A percentile compares a stretch with the other conserved stretches of the same genome.
Conservation (phyloP, 1,284 basidiomycete genomes). For the Ustilago hordei region DNA sequence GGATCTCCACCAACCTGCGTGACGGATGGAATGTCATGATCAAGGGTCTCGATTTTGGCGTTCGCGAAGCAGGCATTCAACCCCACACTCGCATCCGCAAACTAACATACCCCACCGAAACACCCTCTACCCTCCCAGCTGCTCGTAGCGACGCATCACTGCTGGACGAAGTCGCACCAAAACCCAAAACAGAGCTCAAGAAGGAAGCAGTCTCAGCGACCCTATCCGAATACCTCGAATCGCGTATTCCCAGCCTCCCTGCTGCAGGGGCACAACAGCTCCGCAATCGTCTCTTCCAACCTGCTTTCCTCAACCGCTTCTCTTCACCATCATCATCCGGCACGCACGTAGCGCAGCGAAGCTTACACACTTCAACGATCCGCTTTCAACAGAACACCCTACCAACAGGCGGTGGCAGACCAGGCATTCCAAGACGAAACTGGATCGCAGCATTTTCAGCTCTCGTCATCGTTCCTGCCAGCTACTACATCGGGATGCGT, state of each 20-base stretch:
- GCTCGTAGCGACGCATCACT: neutral
- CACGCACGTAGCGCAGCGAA: neutral
- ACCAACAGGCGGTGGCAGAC: neutral
- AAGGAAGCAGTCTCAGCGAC: constrained; percentile 23
- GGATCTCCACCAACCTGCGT: constrained; percentile 43
- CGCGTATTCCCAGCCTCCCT: constrained; percentile 9
- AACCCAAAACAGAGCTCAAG: constrained; percentile 14
- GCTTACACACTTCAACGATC: constrained; percentile 10
- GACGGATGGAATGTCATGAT: constrained; percentile 51
- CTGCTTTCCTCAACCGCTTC: constrained; percentile 16
- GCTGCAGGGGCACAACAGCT: constrained; percentile 17
- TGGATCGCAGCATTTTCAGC: constrained; percentile 51
- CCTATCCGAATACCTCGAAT: constrained; percentile 24
- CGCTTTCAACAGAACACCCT: constrained; percentile 2
- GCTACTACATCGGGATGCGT: constrained; percentile 41
- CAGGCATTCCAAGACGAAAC: constrained; percentile 26
- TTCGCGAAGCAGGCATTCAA: constrained; percentile 37
- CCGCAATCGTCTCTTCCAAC: constrained; percentile 12
- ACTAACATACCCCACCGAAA: neutral
- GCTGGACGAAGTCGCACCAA: constrained; percentile 22
- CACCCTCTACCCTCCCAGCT: neutral
- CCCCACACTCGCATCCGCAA: constrained; percentile 2
- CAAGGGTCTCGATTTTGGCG: constrained; percentile 37
- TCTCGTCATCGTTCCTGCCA: constrained; percentile 35
- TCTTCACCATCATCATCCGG: constrained; percentile 1